phyloP scores from a whole-genome alignment of 2,329 filamentous ascomycete species.

The Leptographium wingfieldii region DNA sequence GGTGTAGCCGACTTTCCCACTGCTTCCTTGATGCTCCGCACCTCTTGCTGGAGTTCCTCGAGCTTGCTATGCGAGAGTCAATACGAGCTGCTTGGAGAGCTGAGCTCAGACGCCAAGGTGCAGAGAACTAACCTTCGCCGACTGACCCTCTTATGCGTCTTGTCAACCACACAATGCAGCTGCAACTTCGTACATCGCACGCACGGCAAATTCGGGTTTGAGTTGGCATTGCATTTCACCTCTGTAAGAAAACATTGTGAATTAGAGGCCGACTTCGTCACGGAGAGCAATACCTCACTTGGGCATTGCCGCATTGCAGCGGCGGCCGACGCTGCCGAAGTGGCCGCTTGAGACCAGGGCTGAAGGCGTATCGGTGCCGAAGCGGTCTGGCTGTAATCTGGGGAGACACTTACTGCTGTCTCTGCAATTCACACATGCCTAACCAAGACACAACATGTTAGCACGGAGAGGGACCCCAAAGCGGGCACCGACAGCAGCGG shows the following conservation, averaged over 20 bases:
- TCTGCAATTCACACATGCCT: conserved; percentile 15
- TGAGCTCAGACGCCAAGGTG: not conserved
- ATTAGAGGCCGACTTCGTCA: not conserved
- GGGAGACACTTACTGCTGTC: conserved; percentile 13
- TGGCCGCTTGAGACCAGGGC: not conserved
- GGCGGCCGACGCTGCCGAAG: not conserved
- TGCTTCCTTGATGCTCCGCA: conserved; percentile 40
- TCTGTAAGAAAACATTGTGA: conserved; percentile 3
- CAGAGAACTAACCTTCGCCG: conserved; percentile 10
- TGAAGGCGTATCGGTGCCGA: conserved; percentile 10
- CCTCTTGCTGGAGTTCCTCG: conserved; percentile 40
- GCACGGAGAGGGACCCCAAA: not conserved
- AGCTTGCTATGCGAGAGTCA: conserved; percentile 32
- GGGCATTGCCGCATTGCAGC: not conserved
- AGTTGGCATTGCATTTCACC: conserved; percentile 14
- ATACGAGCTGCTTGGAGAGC: not conserved
- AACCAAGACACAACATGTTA: not conserved
- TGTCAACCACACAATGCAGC: conserved; percentile 13
- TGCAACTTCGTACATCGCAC: conserved; percentile 12
- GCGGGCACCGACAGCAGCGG: not conserved
- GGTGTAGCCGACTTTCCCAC: conserved; percentile 21
- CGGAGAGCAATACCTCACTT: not conserved
- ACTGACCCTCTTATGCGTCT: conserved; percentile 13
- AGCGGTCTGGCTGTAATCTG: not conserved
- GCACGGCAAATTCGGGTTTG: conserved; percentile 10